A percentile compares a stretch with the other conserved stretches of the same genome.
These are phyloP conservation scores for Tilletia caries DNA, from an alignment of 1,284 basidiomycete species.

Conservation along the genomic window DNA sequence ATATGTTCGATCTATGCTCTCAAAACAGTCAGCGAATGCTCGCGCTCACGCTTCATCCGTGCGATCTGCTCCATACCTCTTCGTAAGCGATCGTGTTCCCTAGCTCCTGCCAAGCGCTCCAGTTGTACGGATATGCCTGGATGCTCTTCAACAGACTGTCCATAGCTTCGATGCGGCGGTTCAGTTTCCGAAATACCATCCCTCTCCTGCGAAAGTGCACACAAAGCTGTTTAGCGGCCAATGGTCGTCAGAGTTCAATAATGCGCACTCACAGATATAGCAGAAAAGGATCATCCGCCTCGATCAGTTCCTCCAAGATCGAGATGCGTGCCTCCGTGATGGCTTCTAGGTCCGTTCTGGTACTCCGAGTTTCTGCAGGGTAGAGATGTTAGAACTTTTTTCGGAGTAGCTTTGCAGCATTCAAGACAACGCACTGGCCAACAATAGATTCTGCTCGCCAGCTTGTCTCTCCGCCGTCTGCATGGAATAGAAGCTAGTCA, in stretches of 20 bases:
- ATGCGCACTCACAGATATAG: constrained; percentile 34
- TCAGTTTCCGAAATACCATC: constrained; percentile 46
- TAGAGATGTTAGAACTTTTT: neutral
- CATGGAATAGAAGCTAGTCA: neutral
- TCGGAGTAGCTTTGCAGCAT: neutral
- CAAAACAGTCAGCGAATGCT: neutral
- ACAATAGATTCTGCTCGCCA: constrained; percentile 37
- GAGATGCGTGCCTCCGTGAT: constrained; percentile 31
- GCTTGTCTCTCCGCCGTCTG: constrained; percentile 39
- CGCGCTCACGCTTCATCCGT: neutral
- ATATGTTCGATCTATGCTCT: constrained; percentile 29
- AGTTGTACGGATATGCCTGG: constrained; percentile 83
- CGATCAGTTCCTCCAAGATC: constrained; percentile 41
- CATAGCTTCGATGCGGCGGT: constrained; percentile 66
- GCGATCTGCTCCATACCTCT: neutral
- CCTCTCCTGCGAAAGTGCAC: constrained; percentile 29
- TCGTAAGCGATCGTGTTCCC: constrained; percentile 13
- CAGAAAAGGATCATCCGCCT: constrained; percentile 38
- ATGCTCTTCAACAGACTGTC: constrained; percentile 77
- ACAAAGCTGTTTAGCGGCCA: neutral
- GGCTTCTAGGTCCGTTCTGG: constrained; percentile 30
- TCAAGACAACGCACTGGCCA: constrained; percentile 21
- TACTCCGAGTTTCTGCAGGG: constrained; percentile 6
- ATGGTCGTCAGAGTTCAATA: neutral
- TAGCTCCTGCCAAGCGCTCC: constrained; percentile 73